These are phyloP conservation scores for Agaricus subrufescens DNA, from an alignment of 768 basidiomycete species.

Conservation along the genomic window DNA sequence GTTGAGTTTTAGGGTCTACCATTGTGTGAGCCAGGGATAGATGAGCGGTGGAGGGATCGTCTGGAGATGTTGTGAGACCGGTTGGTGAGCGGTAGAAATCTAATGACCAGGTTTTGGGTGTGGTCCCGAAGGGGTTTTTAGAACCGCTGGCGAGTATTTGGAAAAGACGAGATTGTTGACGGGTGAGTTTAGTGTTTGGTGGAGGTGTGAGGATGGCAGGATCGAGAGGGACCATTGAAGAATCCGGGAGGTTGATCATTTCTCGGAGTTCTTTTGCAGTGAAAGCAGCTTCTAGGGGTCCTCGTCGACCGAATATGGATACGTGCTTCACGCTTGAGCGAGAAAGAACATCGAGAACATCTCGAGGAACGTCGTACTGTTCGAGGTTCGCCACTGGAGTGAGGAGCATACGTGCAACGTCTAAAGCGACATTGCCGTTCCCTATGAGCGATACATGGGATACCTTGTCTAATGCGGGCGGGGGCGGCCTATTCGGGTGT, in stretches of 20 bases:
- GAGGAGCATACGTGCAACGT: conserved; percentile 87
- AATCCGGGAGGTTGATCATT: conserved; percentile 61
- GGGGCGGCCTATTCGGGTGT: conserved; percentile 65
- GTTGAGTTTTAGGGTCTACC: conserved; percentile 42
- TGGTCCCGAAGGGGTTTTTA: conserved; percentile 40
- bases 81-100: conserved; percentile 78
- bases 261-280: conserved; percentile 93
- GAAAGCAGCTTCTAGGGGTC: conserved; percentile 85
- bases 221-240: conserved; percentile 61
- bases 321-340: conserved; percentile 67
- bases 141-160: conserved; percentile 67
- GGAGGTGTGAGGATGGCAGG: conserved; percentile 34
- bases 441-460: conserved; percentile 83
- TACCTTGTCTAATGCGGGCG: conserved; percentile 61
- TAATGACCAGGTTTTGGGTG: conserved; percentile 71
- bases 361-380: conserved; percentile 73
- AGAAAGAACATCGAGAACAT: conserved; percentile 64
- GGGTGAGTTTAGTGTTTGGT: conserved; percentile 32
- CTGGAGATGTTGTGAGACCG: conserved; percentile 29
- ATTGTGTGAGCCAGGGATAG: conserved; percentile 60
- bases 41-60: conserved; percentile 22
- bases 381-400: conserved; percentile 57
- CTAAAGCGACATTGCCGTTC: conserved; percentile 92
- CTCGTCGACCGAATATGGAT: conserved; percentile 80
- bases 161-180: conserved; percentile 64